Base-by-base conservation (phyloP, 331 rosid genomes). In the Dryas integrifolia region DNA sequence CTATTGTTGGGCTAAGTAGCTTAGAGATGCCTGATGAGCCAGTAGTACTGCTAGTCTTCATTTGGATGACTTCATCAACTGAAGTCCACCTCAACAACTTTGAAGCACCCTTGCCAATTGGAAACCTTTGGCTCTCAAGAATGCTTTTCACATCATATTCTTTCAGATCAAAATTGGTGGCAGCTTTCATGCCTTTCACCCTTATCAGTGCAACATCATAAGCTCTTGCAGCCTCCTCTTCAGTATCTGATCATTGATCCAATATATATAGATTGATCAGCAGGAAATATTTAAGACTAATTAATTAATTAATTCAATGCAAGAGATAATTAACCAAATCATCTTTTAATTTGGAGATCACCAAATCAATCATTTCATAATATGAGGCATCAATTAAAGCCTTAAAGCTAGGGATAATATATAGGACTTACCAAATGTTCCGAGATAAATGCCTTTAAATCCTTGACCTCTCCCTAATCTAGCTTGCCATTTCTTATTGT, bases 181-280 rank as follows among this genome's bases (percentile, higher is more conserved):
- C 26, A 1, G 77, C 67, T 2, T 18, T n/a, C 30, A 43, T 0
- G 8, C 83, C 72, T 41, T 58, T 74, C 68, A 57, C 10, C 71
- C 60, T 74, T 47, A 74, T 69, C 26, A 50, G 56, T 55, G 77
- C 83, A 45, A 80, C 44, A 64, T 80, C 83, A 80, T 80, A 80
- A 12, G 77, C 83, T 65, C 40, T 75, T 3, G 77, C 83, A 5
- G 83, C 83, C 48, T 80, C 80, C 76, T 58, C 83, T 53, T 79
- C 76, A 18, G 76, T 61, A 26, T 69, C 83, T 79, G 66, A 30
- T 67, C 7, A 10, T 43, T 13, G 14, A 15, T 15, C 24, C 3
- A 12, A 58, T 24, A 24, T 16, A 58, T 16, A 58, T 58, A 10
- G 6, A 58, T 30, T 26, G 3, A 58, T 26, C 24, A 58, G 9